Evolutionary conservation across 805 yeast species (phyloP).

Genomic region (Myxozyma nipponensis): DNA sequence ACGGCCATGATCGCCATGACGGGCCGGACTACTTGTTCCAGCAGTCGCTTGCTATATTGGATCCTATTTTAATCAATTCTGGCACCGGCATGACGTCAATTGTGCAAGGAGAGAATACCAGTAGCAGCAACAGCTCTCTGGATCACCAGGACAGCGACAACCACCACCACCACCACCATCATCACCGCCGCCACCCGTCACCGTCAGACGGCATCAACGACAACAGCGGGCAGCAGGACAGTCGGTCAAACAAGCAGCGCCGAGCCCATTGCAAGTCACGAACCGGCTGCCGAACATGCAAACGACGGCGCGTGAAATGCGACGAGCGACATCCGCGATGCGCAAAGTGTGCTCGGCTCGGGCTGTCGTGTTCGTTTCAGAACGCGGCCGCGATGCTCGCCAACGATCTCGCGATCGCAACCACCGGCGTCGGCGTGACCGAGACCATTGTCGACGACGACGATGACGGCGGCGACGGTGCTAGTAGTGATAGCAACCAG

Average conservation of each 20-base stretch:
- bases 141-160: too few relatives aligned
- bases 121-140: too few relatives aligned
- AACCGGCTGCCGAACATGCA: slow-evolving; percentile 86
- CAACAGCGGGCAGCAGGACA: too few relatives aligned
- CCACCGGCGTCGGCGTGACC: slow-evolving; percentile 9
- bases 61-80: not conserved
- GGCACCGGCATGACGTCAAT: too few relatives aligned
- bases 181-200: too few relatives aligned
- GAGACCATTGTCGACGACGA: not conserved
- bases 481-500: not conserved
- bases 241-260: slow-evolving; percentile 45
- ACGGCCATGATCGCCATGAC: not conserved
- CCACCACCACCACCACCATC: too few relatives aligned
- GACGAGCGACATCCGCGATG: slow-evolving; percentile 83
- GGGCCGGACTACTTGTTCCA: not conserved
- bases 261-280: slow-evolving; percentile 87
- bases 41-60: not conserved
- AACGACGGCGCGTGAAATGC: slow-evolving; percentile 85
- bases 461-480: not conserved
- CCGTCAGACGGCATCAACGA: too few relatives aligned
- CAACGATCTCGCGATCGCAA: slow-evolving; percentile 16
- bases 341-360: slow-evolving; percentile 72
- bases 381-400: slow-evolving; percentile 16
- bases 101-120: too few relatives aligned
- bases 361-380: slow-evolving; percentile 67